Percentiles rank a stretch among this genome's conserved stretches.
Conservation (phyloP, 164 flowering plant species). For the Malania oleifera region DNA sequence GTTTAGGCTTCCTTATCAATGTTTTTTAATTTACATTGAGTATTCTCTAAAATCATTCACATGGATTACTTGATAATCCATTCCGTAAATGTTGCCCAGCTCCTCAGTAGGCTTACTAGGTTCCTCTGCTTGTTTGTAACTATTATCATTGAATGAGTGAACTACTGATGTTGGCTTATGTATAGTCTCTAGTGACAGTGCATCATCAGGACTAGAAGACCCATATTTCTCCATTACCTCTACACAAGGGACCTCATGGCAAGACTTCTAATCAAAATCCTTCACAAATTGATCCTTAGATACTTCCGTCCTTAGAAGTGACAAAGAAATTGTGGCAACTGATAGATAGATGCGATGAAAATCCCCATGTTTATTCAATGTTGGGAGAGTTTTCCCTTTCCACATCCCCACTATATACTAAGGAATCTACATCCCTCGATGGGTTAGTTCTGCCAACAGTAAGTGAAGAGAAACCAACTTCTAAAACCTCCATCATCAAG, state of each 20-base stretch:
- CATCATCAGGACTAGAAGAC: not conserved
- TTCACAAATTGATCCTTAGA: conserved; percentile 1
- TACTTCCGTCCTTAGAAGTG: conserved; percentile 2
- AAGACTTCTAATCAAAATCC: not conserved
- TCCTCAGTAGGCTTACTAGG: conserved; percentile 3
- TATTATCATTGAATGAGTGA: not conserved
- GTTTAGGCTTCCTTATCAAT: not conserved
- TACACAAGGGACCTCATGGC: not conserved
- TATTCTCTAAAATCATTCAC: not conserved
- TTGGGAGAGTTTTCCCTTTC: conserved; percentile 20
- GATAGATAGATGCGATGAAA: conserved; percentile 11
- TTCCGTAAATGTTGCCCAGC: not conserved
- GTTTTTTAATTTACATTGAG: conserved; percentile 1
- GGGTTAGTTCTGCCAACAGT: conserved; percentile 19
- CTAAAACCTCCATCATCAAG: conserved; percentile 66
- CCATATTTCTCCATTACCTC: not conserved
- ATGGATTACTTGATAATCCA: not conserved
- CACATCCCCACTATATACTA: conserved; percentile 19
- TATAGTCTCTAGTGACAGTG: conserved; percentile 3
- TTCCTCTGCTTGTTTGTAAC: conserved; percentile 11
- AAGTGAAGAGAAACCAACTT: conserved; percentile 41
- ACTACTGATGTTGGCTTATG: not conserved
- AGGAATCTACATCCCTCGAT: conserved; percentile 22
- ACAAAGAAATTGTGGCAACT: not conserved
- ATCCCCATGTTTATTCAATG: conserved; percentile 25